A percentile compares a stretch with the other conserved stretches of the same genome.
phyloP scores from a whole-genome alignment of 1,139 yeast genomes.

The Sugiyamaella novakii region DNA sequence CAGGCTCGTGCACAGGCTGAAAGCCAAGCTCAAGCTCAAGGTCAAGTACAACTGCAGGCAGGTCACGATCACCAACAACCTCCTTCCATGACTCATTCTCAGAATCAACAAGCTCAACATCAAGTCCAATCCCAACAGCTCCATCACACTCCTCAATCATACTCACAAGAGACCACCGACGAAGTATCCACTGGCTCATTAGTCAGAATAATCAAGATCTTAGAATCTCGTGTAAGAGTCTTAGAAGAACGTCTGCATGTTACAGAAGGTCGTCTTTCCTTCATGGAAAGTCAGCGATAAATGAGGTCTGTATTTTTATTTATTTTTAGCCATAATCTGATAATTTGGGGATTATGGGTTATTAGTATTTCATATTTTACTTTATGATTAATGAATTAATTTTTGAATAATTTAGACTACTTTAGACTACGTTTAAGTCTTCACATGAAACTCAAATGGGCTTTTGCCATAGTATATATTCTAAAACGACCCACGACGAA shows the following conservation, averaged over 20 bases:
- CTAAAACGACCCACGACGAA: too few relatives aligned
- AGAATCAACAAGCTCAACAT: background rate
- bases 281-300: slow-evolving; percentile 29
- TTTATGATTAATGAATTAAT: background rate
- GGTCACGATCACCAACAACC: background rate
- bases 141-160: background rate
- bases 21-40: background rate
- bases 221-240: slow-evolving; percentile 38
- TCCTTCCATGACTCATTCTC: too few relatives aligned
- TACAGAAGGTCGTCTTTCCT: slow-evolving; percentile 38
- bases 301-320: background rate
- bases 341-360: background rate
- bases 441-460: too few relatives aligned
- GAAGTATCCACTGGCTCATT: slow-evolving; percentile 18
- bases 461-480: too few relatives aligned
- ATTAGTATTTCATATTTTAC: background rate
- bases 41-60: background rate
- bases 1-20: background rate
- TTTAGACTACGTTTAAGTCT: too few relatives aligned
- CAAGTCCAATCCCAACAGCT: background rate
- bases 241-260: slow-evolving; percentile 39
- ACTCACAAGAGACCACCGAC: slow-evolving; percentile 6
- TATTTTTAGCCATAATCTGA: background rate
- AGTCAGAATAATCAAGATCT: slow-evolving; percentile 31
- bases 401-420: too few relatives aligned